Base-by-base conservation (phyloP, 257 asterid genomes). In the Nicotiana knightiana region DNA sequence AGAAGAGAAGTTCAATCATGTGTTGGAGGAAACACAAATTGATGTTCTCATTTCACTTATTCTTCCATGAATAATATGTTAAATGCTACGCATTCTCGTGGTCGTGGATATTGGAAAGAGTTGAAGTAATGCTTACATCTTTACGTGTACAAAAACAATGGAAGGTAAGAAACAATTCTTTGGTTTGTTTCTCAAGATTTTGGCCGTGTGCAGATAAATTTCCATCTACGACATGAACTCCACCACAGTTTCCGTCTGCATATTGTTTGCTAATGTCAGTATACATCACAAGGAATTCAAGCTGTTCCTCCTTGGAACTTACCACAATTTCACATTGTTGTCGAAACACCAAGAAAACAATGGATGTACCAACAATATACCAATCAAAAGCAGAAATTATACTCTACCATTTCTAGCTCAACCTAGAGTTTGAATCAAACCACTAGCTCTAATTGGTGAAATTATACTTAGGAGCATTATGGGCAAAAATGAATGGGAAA, bases 131-230 rank as follows among this genome's bases (percentile, higher is more conserved):
- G 90, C 93, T 70, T 87, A 95, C 99, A 6, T 95, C 95, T 90
- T 95, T 93, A 37, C 99, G 90, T 3, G 91, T 84, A 70, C 99
- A 95, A 76, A 87, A 93, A 86, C 97, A 93, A 87, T 91, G 99
- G 84, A 89, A 95, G 78, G 93, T 82, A 77, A 90, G 87, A 82
- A 95, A 87, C 17, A 95, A 58, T 55, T 93, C 97, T 62, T 82
- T 90, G 57, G 89, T 90, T 77, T 89, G 89, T 81, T 88, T 90
- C 64, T 91, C 94, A 37, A 88, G 84, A 54, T 73, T 82, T 83
- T 90, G 88, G 80, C 77, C 87, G 0, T 83, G 85, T 1, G 85
- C 89, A 28, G 58, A 46, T 53, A 80, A 15, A 39, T 82, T 84
- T 67, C 89, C 93, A 28, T 77, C 75, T 12, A 67, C 78, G 81